phyloP scores from a whole-genome alignment of 768 basidiomycete genomes.

The Mycena kentingensis region DNA sequence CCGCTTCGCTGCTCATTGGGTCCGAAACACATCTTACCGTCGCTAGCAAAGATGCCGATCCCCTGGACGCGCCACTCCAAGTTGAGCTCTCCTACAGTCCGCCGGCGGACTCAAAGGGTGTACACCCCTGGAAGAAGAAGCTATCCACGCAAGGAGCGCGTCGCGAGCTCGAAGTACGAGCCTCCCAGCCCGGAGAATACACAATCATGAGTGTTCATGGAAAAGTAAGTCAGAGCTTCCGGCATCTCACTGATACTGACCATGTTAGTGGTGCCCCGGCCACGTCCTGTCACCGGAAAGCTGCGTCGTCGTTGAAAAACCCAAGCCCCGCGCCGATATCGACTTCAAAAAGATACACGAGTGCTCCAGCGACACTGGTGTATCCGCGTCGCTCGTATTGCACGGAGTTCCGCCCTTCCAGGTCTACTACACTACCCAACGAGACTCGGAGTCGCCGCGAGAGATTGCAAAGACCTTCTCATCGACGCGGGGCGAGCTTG shows the following conservation, averaged over 20 bases:
- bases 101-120: conserved; percentile 42
- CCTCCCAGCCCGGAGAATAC: conserved; percentile 75
- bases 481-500: conserved; percentile 77
- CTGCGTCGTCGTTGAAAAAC: conserved; percentile 75
- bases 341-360: conserved; percentile 89
- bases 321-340: conserved; percentile 80
- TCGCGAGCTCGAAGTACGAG: conserved; percentile 50
- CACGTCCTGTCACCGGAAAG: conserved; percentile 82
- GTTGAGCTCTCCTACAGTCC: conserved; percentile 66
- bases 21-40: conserved; percentile 61
- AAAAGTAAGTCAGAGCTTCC: conserved; percentile 42
- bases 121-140: conserved; percentile 65
- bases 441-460: conserved; percentile 63
- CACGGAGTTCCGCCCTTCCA: conserved; percentile 90
- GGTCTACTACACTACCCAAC: conserved; percentile 75
- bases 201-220: conserved; percentile 70
- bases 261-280: conserved; percentile 69
- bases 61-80: conserved; percentile 70
- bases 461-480: conserved; percentile 63
- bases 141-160: conserved; percentile 50
- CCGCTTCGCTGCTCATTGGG: conserved; percentile 72
- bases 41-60: conserved; percentile 53
- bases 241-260: conserved; percentile 11
- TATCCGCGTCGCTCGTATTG: conserved; percentile 82
- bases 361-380: conserved; percentile 91